Percentiles rank a stretch among this genome's conserved stretches.
Conservation (phyloP, 352 stramenopile species). For the Vaucheria bursata region DNA sequence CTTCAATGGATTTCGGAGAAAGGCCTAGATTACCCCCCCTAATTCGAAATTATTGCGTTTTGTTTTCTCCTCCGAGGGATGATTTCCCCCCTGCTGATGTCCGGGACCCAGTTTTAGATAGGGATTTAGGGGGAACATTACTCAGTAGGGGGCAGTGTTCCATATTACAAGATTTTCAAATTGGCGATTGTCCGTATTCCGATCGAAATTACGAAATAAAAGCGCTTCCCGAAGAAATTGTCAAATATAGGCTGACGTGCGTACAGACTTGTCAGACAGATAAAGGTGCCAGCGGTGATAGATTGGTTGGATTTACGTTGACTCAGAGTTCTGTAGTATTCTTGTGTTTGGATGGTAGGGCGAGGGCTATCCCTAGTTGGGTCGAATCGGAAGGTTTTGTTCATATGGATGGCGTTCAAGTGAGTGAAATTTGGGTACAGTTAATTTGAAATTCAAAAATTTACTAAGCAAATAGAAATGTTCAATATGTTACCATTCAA, state of each 20-base stretch:
- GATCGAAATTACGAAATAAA: slow-evolving; percentile 39
- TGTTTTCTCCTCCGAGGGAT: slow-evolving; percentile 15
- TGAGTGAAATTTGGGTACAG: neutral
- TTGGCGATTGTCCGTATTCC: slow-evolving; percentile 33
- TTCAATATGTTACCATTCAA: no score
- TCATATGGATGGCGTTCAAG: slow-evolving; percentile 37
- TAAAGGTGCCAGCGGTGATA: slow-evolving; percentile 19
- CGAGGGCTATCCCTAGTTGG: slow-evolving; percentile 18
- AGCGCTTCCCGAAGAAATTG: slow-evolving; percentile 21
- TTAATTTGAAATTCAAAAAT: no score
- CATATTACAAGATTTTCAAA: slow-evolving; percentile 34
- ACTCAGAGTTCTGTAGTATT: slow-evolving; percentile 15
- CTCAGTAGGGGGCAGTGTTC: slow-evolving; percentile 23
- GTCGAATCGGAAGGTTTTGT: slow-evolving; percentile 22
- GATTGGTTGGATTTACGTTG: slow-evolving; percentile 19
- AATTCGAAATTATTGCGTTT: slow-evolving; percentile 35
- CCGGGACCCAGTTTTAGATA: slow-evolving; percentile 17
- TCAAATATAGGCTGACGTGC: slow-evolving; percentile 24
- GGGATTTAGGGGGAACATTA: slow-evolving; percentile 31
- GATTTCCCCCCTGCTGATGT: slow-evolving; percentile 23
- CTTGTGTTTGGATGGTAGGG: slow-evolving; percentile 26
- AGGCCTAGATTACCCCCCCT: neutral
- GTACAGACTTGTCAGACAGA: slow-evolving; percentile 39
- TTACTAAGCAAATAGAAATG: no score
- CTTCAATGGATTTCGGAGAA: neutral